Conservation (phyloP, 2,329 filamentous ascomycete genomes). For the Trichophyton verrucosum region DNA sequence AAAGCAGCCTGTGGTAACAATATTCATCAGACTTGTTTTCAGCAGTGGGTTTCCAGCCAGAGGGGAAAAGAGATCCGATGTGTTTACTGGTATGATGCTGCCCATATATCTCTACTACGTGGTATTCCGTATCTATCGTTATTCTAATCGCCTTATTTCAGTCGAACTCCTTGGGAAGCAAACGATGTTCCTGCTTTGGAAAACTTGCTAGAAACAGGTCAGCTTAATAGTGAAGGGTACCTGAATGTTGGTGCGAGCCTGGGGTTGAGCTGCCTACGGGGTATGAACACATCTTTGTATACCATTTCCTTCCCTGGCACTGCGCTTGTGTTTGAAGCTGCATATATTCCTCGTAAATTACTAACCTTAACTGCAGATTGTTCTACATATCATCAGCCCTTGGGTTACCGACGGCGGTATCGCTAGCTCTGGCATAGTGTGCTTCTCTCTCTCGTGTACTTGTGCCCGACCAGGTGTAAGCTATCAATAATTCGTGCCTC, state of each 20-base stretch:
- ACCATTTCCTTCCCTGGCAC: background rate
- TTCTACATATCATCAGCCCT: slow-evolving; percentile 31
- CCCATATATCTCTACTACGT: background rate
- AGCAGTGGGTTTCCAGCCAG: slow-evolving; percentile 38
- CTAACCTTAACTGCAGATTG: slow-evolving; percentile 20
- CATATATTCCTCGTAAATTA: background rate
- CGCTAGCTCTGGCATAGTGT: slow-evolving; percentile 11
- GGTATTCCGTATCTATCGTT: background rate
- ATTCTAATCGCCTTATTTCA: slow-evolving; percentile 11
- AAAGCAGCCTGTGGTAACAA: slow-evolving; percentile 51
- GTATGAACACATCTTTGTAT: slow-evolving; percentile 19
- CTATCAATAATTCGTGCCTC: background rate
- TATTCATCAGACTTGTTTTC: slow-evolving; percentile 46
- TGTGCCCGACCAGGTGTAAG: background rate
- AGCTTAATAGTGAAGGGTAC: slow-evolving; percentile 30
- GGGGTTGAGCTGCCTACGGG: slow-evolving; percentile 28
- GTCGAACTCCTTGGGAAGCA: slow-evolving; percentile 31
- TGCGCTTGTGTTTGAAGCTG: background rate
- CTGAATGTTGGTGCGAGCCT: slow-evolving; percentile 34
- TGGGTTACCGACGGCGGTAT: slow-evolving; percentile 21
- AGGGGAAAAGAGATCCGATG: slow-evolving; percentile 25
- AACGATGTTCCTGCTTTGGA: slow-evolving; percentile 20
- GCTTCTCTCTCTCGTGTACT: background rate
- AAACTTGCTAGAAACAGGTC: slow-evolving; percentile 20
- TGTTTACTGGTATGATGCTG: slow-evolving; percentile 32